Percentiles rank a stretch among this genome's conserved stretches.
These are phyloP conservation scores for Catenaria anguillulae DNA, from an alignment of 371 early-diverging fungal genomes.

Conservation along the genomic window DNA sequence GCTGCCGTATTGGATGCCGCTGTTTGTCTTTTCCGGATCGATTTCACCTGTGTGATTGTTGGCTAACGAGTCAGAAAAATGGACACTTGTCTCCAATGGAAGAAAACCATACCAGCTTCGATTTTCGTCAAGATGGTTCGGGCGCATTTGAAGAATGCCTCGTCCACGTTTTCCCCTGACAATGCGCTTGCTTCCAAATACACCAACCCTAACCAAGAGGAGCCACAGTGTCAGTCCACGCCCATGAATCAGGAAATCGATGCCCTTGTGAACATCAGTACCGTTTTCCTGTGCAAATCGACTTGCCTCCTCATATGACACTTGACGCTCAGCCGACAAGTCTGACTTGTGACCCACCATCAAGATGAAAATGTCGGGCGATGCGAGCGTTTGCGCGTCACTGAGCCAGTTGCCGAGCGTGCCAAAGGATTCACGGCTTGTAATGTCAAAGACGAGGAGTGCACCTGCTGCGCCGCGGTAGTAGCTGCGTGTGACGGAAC, in stretches of 20 bases:
- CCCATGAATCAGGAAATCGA: no score
- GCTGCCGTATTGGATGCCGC: constrained; percentile 8
- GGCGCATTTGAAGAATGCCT: background rate
- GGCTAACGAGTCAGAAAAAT: background rate
- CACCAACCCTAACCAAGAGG: background rate
- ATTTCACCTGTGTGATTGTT: constrained; percentile 2
- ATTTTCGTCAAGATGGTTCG: background rate
- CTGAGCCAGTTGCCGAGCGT: constrained; percentile 43
- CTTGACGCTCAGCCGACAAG: constrained; percentile 38
- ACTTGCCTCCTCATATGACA: constrained; percentile 47
- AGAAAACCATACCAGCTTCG: constrained; percentile 4
- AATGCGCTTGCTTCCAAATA: constrained; percentile 2
- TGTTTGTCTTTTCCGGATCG: constrained; percentile 6
- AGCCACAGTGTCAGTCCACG: no score
- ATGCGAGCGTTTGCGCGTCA: constrained; percentile 47
- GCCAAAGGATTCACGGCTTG: constrained; percentile 42
- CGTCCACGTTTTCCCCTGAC: background rate
- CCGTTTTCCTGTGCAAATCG: constrained; percentile 52
- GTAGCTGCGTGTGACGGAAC: constrained; percentile 61
- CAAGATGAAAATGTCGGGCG: constrained; percentile 45
- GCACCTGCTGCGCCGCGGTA: constrained; percentile 56
- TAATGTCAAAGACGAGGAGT: constrained; percentile 46
- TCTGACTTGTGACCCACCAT: constrained; percentile 61
- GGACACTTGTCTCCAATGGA: no score
- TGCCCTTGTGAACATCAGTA: no score